phyloP scores from a whole-genome alignment of 495 filamentous ascomycete genomes.

The Lophiotrema nucula region DNA sequence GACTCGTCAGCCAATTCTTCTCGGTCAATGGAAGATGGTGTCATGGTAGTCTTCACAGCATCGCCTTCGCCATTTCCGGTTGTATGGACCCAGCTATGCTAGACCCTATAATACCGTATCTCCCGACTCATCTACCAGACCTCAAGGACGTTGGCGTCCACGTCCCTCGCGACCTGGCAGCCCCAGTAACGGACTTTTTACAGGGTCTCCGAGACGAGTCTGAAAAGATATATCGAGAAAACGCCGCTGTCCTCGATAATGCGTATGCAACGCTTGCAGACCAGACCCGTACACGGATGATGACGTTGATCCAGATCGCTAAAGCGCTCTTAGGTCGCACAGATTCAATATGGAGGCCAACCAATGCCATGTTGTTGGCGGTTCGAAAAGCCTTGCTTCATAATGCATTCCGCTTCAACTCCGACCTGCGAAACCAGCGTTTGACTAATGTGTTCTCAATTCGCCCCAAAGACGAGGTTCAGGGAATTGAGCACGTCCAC shows the following conservation, averaged over 20 bases:
- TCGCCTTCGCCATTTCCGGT: constrained; percentile 62
- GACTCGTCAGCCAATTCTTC: constrained; percentile 68
- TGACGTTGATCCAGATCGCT: constrained; percentile 65
- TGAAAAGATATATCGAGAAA: constrained; percentile 50
- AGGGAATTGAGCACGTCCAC: constrained; percentile 48
- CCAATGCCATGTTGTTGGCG: constrained; percentile 60
- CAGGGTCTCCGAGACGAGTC: constrained; percentile 50
- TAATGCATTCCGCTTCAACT: constrained; percentile 53
- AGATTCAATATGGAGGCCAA: constrained; percentile 42
- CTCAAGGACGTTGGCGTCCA: constrained; percentile 45
- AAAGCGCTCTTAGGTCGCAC: constrained; percentile 47
- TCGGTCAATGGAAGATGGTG: constrained; percentile 71
- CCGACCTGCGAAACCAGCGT: constrained; percentile 42
- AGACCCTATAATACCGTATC: constrained; percentile 57
- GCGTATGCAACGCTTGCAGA: constrained; percentile 43
- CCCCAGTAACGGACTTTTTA: constrained; percentile 53
- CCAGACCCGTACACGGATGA: constrained; percentile 43
- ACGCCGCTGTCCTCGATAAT: constrained; percentile 43
- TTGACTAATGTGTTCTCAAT: constrained; percentile 48
- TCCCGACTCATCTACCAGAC: constrained; percentile 53
- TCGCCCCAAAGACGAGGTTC: constrained; percentile 49
- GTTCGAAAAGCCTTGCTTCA: constrained; percentile 62
- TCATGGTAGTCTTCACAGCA: constrained; percentile 45
- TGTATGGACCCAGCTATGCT: constrained; percentile 62
- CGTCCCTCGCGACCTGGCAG: constrained; percentile 54